These are phyloP conservation scores for Vicia sativa DNA, from an alignment of 306 rosid species.

Conservation along the genomic window DNA sequence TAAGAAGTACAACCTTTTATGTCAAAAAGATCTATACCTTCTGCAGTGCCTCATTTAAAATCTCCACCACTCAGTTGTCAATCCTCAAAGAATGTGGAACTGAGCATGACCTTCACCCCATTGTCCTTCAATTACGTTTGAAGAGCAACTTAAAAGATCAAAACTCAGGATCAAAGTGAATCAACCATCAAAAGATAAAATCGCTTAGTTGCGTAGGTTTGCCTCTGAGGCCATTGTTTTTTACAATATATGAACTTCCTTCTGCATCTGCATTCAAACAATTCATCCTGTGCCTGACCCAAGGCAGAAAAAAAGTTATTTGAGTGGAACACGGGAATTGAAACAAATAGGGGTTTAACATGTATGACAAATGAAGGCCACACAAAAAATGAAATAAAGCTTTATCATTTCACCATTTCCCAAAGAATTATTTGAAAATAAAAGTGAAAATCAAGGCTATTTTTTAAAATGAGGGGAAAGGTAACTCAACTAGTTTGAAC, in stretches of 20 bases:
- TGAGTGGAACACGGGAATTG: background rate
- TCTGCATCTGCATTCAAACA: conserved; percentile 70
- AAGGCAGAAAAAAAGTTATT: conserved; percentile 29
- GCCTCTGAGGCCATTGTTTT: conserved; percentile 42
- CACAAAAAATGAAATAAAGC: background rate
- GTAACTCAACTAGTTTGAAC: too few species aligned
- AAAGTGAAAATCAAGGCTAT: background rate
- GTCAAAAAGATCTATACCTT: background rate
- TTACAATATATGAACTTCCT: conserved; percentile 61
- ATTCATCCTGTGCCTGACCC: conserved; percentile 88
- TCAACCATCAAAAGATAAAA: conserved; percentile 72
- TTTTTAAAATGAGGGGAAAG: too few species aligned
- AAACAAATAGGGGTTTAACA: background rate
- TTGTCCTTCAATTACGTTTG: conserved; percentile 4
- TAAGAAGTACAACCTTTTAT: background rate
- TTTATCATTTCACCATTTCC: background rate
- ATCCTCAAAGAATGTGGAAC: conserved; percentile 5
- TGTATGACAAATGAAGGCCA: background rate
- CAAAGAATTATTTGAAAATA: background rate
- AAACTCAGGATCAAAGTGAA: conserved; percentile 6
- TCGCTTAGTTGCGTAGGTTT: conserved; percentile 60
- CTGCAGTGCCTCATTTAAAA: conserved; percentile 1
- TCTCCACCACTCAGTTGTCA: background rate
- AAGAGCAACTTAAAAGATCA: conserved; percentile 21
- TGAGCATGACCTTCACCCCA: conserved; percentile 19